A percentile compares a stretch with the other conserved stretches of the same genome.
Conservation (phyloP, 2,329 filamentous ascomycete genomes). For the Penicillium sp. region DNA sequence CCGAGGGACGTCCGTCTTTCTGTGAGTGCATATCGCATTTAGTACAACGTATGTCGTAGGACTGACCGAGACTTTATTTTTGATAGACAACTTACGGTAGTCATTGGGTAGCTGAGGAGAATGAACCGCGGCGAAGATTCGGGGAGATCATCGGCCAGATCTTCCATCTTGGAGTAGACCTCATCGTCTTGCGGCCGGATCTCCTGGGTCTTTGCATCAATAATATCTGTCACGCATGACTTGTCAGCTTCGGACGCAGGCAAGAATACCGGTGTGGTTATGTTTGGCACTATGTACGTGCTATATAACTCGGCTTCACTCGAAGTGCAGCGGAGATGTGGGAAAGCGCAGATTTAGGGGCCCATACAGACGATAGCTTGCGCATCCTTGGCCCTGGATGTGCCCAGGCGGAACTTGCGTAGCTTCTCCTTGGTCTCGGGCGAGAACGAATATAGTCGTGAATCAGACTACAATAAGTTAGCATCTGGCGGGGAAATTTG, state of each 20-base stretch:
- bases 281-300: not conserved
- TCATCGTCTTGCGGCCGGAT: constrained; percentile 79
- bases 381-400: constrained; percentile 78
- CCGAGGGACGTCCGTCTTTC: constrained; percentile 77
- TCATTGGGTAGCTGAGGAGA: constrained; percentile 85
- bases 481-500: not conserved
- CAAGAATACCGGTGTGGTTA: not conserved
- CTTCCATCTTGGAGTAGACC: constrained; percentile 76
- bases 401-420: constrained; percentile 89
- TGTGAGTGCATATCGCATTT: constrained; percentile 36
- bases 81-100: constrained; percentile 58
- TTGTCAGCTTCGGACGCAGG: not conserved
- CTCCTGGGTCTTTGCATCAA: constrained; percentile 86
- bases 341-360: constrained; percentile 8
- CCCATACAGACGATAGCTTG: constrained; percentile 91
- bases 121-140: constrained; percentile 89
- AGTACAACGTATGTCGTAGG: not conserved
- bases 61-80: not conserved
- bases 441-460: constrained; percentile 88
- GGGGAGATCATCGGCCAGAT: constrained; percentile 83
- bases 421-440: constrained; percentile 84
- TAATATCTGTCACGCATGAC: constrained; percentile 61
- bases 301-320: not conserved
- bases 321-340: not conserved
- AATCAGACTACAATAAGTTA: constrained; percentile 62